Evolutionary conservation across 1,284 basidiomycete species (phyloP).

Genomic region (Naganishia sp.): DNA sequence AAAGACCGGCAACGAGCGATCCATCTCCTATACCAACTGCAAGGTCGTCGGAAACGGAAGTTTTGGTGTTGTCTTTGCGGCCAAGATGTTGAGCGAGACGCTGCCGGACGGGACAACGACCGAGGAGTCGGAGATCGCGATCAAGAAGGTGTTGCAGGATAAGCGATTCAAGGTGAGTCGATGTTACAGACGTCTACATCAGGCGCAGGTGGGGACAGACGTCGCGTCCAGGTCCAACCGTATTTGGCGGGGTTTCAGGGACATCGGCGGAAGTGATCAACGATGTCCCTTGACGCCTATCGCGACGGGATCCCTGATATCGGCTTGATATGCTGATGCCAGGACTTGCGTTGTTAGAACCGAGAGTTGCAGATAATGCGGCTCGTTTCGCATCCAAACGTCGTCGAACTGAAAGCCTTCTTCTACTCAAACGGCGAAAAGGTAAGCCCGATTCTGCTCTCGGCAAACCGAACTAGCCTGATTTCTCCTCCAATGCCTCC

Average conservation of each 20-base stretch:
- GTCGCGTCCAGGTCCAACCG: not conserved
- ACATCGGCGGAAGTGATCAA: too few relatives aligned
- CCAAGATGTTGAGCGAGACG: conserved; percentile 57
- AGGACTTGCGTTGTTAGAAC: conserved; percentile 64
- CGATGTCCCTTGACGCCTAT: not conserved
- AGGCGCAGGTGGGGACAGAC: not conserved
- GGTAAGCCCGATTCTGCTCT: conserved; percentile 58
- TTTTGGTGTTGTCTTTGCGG: conserved; percentile 95
- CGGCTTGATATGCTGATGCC: conserved; percentile 11
- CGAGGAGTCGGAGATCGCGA: conserved; percentile 88
- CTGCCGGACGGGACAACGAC: conserved; percentile 53
- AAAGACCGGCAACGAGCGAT: conserved; percentile 82
- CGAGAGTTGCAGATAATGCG: conserved; percentile 99
- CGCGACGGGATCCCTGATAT: not conserved
- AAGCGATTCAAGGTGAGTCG: conserved; percentile 96
- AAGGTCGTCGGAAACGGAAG: conserved; percentile 98
- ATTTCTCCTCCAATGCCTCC: conserved; percentile 34
- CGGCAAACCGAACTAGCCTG: conserved; percentile 23
- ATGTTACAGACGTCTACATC: conserved; percentile 6
- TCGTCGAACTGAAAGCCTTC: conserved; percentile 95
- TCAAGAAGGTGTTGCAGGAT: conserved; percentile 99
- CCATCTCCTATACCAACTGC: conserved; percentile 94
- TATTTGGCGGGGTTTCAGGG: too few relatives aligned
- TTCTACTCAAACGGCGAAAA: conserved; percentile 99
- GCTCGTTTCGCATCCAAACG: conserved; percentile 94